These are phyloP conservation scores for Magnusiomyces suaveolens DNA, from an alignment of 1,139 yeast species.

Conservation along the genomic window DNA sequence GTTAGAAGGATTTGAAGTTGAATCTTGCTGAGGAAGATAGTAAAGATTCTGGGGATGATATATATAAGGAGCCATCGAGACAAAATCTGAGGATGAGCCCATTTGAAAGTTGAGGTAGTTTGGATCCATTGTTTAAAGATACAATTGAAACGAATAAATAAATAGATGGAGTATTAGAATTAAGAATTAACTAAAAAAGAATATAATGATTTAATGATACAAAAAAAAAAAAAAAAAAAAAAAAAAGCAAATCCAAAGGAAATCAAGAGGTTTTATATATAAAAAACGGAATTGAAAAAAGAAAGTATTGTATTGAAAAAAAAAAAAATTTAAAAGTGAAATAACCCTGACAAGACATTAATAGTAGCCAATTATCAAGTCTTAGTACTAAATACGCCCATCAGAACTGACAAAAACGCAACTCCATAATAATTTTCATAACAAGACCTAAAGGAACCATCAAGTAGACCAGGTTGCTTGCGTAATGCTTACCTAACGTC, in stretches of 20 bases:
- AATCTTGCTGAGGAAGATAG: not conserved
- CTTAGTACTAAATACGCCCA: no score
- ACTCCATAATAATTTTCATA: no score
- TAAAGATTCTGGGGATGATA: not conserved
- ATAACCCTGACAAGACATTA: no score
- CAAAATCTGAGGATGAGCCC: not conserved
- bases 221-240: no score
- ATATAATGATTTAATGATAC: not conserved
- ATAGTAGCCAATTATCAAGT: no score
- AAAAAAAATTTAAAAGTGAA: no score
- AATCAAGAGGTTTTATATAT: not conserved
- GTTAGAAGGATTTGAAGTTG: not conserved
- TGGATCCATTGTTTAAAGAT: not conserved
- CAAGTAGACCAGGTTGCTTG: no score
- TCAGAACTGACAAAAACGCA: no score
- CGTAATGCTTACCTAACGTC: not conserved
- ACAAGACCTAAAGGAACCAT: no score
- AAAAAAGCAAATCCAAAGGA: no score
- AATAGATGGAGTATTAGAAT: not conserved
- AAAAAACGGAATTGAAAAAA: no score
- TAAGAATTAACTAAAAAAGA: not conserved
- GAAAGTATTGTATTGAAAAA: no score
- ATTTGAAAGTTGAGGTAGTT: not conserved
- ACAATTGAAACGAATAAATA: not conserved
- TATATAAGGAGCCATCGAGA: not conserved